Base-by-base conservation (phyloP, 805 yeast species). In the Wickerhamiella domercqiae region DNA sequence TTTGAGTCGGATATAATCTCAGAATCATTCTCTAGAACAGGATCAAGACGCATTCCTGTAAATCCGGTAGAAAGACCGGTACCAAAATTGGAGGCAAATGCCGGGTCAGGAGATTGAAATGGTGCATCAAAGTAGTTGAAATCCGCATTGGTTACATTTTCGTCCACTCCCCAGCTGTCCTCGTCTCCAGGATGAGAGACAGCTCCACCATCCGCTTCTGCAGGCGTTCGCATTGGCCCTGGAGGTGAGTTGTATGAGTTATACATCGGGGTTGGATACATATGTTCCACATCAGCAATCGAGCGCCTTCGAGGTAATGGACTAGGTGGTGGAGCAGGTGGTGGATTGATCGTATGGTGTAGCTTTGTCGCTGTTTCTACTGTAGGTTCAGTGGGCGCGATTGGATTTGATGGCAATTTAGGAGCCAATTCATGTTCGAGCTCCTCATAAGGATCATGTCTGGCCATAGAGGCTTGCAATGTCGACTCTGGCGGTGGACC, bases 131-230 rank as follows among this genome's bases (percentile, higher is more conserved):
- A 61, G 38, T 55, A 61, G 42, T 56, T 60, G 46, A 61, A 61
- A 37, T 61, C 66, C 0, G 66, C 66, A 25, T 59, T 62, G 2
- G 64, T 62, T 5, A 61, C 57, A 29, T 59, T 63, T 13, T 43
- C 46, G n/a, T 50, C 52, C 13, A 49, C 58, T 14, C 32, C 42
- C 26, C 26, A 24, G 13, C 13, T 13, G 13, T 24, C 26, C 4
- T 38, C 39, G 17, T 39, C 47, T 15, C 32, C 40, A 24, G 13
- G 9, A 9, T 9, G 11, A 24, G 26, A 24, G n/a, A n/a, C n/a
- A n/a, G n/a, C n/a, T n/a, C n/a, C n/a, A n/a, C n/a, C 43, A 1
- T 43, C 36, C 9, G 35, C 32, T 7, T 20, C 38, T 7, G 29
- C 13, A 7, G 44, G 38, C 7, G 26, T 24, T n/a, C n/a, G n/a